phyloP scores from a whole-genome alignment of 495 filamentous ascomycete species.

The Articulospora tetracladia region DNA sequence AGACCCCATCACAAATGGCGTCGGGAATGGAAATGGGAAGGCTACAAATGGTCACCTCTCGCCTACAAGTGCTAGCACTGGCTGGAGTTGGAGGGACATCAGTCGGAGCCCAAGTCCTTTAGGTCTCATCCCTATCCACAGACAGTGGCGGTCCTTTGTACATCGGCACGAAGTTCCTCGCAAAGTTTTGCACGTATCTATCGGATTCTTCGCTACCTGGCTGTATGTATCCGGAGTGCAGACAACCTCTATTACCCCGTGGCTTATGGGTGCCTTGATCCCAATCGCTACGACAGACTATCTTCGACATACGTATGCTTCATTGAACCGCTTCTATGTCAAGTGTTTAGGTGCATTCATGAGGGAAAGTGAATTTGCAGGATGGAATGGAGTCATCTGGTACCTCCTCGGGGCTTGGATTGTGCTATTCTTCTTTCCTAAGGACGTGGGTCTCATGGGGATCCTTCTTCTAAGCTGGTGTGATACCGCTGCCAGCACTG shows the following conservation, averaged over 20 bases:
- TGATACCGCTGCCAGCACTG: slow-evolving; percentile 92
- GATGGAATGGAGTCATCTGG: slow-evolving; percentile 95
- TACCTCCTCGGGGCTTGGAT: slow-evolving; percentile 88
- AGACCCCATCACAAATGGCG: slow-evolving; percentile 21
- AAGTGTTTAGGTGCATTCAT: slow-evolving; percentile 81
- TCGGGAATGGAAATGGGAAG: slow-evolving; percentile 38
- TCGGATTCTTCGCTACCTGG: slow-evolving; percentile 86
- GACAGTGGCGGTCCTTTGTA: slow-evolving; percentile 65
- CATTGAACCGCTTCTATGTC: slow-evolving; percentile 87
- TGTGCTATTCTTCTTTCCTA: slow-evolving; percentile 82
- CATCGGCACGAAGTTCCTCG: slow-evolving; percentile 76
- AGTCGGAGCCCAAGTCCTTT: slow-evolving; percentile 87
- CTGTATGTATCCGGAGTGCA: slow-evolving; percentile 78
- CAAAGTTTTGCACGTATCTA: slow-evolving; percentile 82
- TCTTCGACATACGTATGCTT: slow-evolving; percentile 72
- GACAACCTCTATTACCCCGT: slow-evolving; percentile 70
- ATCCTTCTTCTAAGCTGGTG: slow-evolving; percentile 94
- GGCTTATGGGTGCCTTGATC: slow-evolving; percentile 76
- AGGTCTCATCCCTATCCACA: slow-evolving; percentile 92
- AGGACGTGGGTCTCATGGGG: slow-evolving; percentile 88
- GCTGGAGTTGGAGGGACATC: slow-evolving; percentile 71
- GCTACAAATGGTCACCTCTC: slow-evolving; percentile 69
- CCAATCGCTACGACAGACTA: slow-evolving; percentile 83
- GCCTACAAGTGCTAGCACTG: slow-evolving; percentile 47
- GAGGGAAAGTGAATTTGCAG: slow-evolving; percentile 89